Evolutionary conservation across 805 yeast genomes (phyloP), one percentile per base, ranked within the genome.

Genomic region (Candida easanensis): DNA sequence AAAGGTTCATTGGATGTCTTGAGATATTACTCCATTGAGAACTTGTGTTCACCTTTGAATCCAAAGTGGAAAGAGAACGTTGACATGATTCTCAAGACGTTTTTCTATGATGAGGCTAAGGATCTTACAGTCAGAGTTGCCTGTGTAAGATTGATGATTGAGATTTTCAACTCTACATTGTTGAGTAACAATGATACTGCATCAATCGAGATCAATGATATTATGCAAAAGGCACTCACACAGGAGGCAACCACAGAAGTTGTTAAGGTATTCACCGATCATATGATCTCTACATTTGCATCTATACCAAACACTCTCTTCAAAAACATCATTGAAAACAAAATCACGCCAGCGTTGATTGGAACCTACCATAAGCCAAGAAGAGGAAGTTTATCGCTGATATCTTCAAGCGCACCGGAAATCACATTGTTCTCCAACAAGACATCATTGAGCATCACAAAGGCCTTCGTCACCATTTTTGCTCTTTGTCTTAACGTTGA

Each of bases 31-130:
- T 61, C 64, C 4, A 65, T 68, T 11, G 76, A 76, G 40, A 70
- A 73, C 41, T 54, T 72, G 23, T 83, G 90, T 54, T 69, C 80
- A 3, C 75, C 79, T 10, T 57, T 80, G 5, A 61, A 73, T 23
- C 65, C 72, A 0, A 59, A 68, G 8, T 83, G 89, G 86, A 62
- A 63, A 36, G 67, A 61, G 2, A 76, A 77, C 48, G 63, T 77
- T 32, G 57, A 60, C 6, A 58, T 62, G 23, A 51, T 83, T 2
- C 58, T 82, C 27, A 62, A 66, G n/a, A 63, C 66, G 6, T 80
- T 76, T 53, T 73, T 65, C 54, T 56, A 61, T 53, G 56, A 56
- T 23, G 41, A 49, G 5, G 31, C 51, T 0, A 48, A 39, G 13
- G 50, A 58, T 6, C 35, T 53, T 1, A 59, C 55, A 5, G 62